Evolutionary conservation across 2,329 filamentous ascomycete genomes (phyloP), one percentile per base, ranked within the genome.

Genomic region (Neospermospora avenae): DNA sequence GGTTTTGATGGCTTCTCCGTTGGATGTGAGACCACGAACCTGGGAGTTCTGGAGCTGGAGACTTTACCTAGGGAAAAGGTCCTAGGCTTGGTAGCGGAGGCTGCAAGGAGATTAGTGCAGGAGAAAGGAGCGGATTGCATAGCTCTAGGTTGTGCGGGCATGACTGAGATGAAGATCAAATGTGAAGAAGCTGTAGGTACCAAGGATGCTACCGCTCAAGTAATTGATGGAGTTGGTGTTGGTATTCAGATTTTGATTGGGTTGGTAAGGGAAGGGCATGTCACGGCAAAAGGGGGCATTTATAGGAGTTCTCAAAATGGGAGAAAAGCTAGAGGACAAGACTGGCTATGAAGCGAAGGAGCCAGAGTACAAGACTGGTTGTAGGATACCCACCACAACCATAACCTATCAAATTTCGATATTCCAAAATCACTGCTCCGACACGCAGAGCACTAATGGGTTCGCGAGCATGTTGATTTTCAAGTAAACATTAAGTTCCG

Each of bases 111-210:
- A 53, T 75, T 96, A 24, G 75, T 96, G 24, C 72, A 73, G 7
- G 78, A 78, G 8, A 79, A 81, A 0, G 77, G 78, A 0, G 82
- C 92, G 0, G 78, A 80, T 14, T 89, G 86, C 35, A 84, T 96
- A 13, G 88, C 90, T 68, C 82, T 96, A 77, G 93, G 93, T 0
- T 96, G 93, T 73, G 93, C 90, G 2, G 93, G 92, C 0, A 96
- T 96, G 93, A 87, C 88, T 0, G 93, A 92, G 0, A 82, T 97
- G 76, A 89, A 95, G 68, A 79, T 67, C 73, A 77, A 56, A 70
- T 77, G 80, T 44, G 77, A 81, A 63, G 71, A 77, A 28, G 78
- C 75, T 0, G 80, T 82, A 0, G 74, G 74, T 0, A 71, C 74
- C 31, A 73, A 75, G 48, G 75, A 78, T 34, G 67, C 72, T 34